Percentiles rank a stretch among this genome's conserved stretches.
phyloP scores from a whole-genome alignment of 2,329 filamentous ascomycete species.

The Purpureocillium lavendulum region DNA sequence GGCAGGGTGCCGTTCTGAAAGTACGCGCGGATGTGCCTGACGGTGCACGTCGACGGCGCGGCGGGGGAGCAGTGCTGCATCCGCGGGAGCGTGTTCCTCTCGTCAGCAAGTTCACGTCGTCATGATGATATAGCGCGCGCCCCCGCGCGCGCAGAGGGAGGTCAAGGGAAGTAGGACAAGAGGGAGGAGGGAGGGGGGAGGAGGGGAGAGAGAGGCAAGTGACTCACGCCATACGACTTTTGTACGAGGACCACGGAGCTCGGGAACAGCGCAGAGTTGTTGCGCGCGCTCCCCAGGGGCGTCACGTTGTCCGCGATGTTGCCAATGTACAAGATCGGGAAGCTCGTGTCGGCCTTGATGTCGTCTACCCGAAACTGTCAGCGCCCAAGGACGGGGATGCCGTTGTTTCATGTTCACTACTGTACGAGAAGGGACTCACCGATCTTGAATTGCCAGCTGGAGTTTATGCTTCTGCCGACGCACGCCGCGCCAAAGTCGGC shows the following conservation, averaged over 20 bases:
- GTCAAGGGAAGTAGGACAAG: background rate
- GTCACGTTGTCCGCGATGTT: slow-evolving; percentile 39
- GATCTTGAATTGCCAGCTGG: slow-evolving; percentile 28
- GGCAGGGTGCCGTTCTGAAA: slow-evolving; percentile 40
- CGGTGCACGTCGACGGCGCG: slow-evolving; percentile 35
- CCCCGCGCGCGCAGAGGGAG: too few relatives aligned
- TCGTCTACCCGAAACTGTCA: slow-evolving; percentile 12
- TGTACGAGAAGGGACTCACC: too few relatives aligned
- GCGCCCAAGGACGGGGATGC: too few relatives aligned
- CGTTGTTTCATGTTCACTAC: too few relatives aligned
- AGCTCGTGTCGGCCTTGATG: slow-evolving; percentile 25
- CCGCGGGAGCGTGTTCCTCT: too few relatives aligned
- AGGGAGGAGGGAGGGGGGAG: background rate
- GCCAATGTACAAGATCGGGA: slow-evolving; percentile 37
- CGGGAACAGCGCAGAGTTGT: slow-evolving; percentile 33
- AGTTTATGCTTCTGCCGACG: slow-evolving; percentile 25
- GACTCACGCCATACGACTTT: slow-evolving; percentile 40
- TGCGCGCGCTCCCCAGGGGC: slow-evolving; percentile 35
- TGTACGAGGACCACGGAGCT: slow-evolving; percentile 38
- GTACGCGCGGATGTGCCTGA: slow-evolving; percentile 30
- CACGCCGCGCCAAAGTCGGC: slow-evolving; percentile 30
- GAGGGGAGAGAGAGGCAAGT: background rate
- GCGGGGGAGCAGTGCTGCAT: slow-evolving; percentile 44
- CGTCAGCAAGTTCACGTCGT: too few relatives aligned
- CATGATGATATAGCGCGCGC: too few relatives aligned